Evolutionary conservation across 257 asterid species (phyloP).

Genomic region (Knoxia roxburghii): DNA sequence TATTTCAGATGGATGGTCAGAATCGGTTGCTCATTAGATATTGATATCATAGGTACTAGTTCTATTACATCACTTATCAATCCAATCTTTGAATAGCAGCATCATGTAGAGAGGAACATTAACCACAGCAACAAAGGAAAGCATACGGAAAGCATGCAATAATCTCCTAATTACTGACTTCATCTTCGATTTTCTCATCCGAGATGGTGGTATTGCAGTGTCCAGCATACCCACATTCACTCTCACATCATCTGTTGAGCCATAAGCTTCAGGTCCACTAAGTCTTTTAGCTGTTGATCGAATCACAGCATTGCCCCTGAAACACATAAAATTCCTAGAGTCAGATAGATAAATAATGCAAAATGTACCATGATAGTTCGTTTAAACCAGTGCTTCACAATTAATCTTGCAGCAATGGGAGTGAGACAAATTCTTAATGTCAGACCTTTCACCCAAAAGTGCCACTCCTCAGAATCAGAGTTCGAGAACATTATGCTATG

Average conservation of each 20-base stretch:
- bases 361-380: not conserved
- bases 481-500: not conserved
- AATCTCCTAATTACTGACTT: constrained; percentile 55
- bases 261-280: constrained; percentile 32
- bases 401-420: not conserved
- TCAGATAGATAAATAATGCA: not conserved
- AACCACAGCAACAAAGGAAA: constrained; percentile 56
- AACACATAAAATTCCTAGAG: not conserved
- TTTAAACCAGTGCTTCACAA: not conserved
- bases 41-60: not conserved
- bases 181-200: constrained; percentile 44
- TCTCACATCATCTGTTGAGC: constrained; percentile 23
- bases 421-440: too few species aligned
- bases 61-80: constrained; percentile 47
- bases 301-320: constrained; percentile 82
- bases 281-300: constrained; percentile 58
- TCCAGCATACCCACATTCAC: constrained; percentile 40
- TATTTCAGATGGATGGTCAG: too few species aligned
- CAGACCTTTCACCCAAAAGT: not conserved
- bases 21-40: too few species aligned
- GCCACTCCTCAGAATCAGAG: not conserved
- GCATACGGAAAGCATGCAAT: constrained; percentile 40
- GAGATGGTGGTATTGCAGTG: constrained; percentile 16
- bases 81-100: constrained; percentile 89
- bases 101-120: constrained; percentile 76